These are phyloP conservation scores for Phytophthora sojae DNA, from an alignment of 352 stramenopile species.

Conservation along the genomic window DNA sequence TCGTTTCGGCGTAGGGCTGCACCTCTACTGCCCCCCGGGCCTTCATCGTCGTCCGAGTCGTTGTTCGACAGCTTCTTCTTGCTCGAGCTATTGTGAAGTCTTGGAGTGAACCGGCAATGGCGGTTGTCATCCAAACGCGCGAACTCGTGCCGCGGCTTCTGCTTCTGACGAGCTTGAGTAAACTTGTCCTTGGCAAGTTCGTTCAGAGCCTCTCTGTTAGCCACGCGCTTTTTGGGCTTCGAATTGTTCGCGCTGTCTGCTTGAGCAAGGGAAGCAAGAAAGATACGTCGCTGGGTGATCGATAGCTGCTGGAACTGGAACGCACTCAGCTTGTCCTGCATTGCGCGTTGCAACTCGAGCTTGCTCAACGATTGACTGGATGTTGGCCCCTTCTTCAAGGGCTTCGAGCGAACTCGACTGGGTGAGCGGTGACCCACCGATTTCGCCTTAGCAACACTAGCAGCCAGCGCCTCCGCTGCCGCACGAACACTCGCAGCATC, in stretches of 20 bases:
- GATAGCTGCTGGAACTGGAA: slow-evolving; percentile 74
- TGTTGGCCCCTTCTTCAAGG: slow-evolving; percentile 30
- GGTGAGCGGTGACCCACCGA: slow-evolving; percentile 27
- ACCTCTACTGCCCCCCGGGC: slow-evolving; percentile 28
- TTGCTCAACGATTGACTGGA: slow-evolving; percentile 33
- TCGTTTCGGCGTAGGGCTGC: slow-evolving; percentile 39
- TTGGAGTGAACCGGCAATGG: slow-evolving; percentile 66
- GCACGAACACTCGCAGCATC: slow-evolving; percentile 38
- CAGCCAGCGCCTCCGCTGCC: slow-evolving; percentile 32
- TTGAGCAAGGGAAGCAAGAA: slow-evolving; percentile 62
- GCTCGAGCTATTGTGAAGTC: slow-evolving; percentile 36
- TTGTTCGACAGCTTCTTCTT: slow-evolving; percentile 24
- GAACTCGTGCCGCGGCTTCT: slow-evolving; percentile 42
- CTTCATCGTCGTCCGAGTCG: slow-evolving; percentile 58
- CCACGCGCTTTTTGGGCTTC: slow-evolving; percentile 19
- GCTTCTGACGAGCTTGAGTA: slow-evolving; percentile 40
- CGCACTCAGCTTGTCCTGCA: slow-evolving; percentile 64
- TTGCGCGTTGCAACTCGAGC: slow-evolving; percentile 40
- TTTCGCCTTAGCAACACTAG: slow-evolving; percentile 40
- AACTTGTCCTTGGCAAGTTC: slow-evolving; percentile 58
- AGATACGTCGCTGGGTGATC: slow-evolving; percentile 63
- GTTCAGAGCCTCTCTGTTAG: slow-evolving; percentile 52
- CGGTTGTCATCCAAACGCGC: slow-evolving; percentile 65
- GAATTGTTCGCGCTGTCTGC: background rate
- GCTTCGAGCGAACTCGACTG: slow-evolving; percentile 17